Conservation (phyloP, 768 basidiomycete genomes). For the Termitomyces sp. region DNA sequence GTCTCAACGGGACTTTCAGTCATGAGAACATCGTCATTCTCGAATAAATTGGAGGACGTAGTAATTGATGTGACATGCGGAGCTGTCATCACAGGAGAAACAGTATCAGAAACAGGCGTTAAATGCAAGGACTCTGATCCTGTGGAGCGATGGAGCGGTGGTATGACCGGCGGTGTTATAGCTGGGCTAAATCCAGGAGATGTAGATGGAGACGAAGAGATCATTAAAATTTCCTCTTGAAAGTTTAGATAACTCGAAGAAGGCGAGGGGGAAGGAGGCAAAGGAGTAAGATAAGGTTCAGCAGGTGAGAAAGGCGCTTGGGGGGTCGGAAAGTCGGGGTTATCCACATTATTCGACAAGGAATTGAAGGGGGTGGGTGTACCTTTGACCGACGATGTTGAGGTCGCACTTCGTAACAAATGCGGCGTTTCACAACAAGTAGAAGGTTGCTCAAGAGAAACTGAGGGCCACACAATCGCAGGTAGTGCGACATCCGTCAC, state of each 20-base stretch:
- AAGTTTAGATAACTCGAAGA: not conserved
- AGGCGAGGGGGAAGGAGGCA: constrained; percentile 11
- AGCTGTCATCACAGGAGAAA: constrained; percentile 21
- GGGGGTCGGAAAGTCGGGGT: not conserved
- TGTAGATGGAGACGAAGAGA: constrained; percentile 14
- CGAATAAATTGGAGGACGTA: constrained; percentile 2
- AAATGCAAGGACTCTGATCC: constrained; percentile 19
- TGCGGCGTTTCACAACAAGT: not conserved
- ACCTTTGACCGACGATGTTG: not conserved
- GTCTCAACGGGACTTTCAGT: constrained; percentile 33
- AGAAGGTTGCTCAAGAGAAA: not conserved
- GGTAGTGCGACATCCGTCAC: constrained; percentile 1
- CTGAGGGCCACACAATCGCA: constrained; percentile 9
- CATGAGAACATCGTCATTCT: constrained; percentile 22
- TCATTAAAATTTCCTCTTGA: not conserved
- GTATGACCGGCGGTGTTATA: constrained; percentile 9
- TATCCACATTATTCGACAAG: not conserved
- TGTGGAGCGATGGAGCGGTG: not conserved
- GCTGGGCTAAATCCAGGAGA: constrained; percentile 3
- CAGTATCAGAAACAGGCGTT: constrained; percentile 23
- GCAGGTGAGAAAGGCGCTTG: not conserved
- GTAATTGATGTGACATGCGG: constrained; percentile 14
- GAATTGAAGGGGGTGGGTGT: not conserved
- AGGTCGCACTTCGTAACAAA: not conserved
- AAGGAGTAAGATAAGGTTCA: constrained; percentile 11